Evolutionary conservation across 2,329 filamentous ascomycete genomes (phyloP), one percentile per base, ranked within the genome.

Genomic region (Lachnum nothofagi): DNA sequence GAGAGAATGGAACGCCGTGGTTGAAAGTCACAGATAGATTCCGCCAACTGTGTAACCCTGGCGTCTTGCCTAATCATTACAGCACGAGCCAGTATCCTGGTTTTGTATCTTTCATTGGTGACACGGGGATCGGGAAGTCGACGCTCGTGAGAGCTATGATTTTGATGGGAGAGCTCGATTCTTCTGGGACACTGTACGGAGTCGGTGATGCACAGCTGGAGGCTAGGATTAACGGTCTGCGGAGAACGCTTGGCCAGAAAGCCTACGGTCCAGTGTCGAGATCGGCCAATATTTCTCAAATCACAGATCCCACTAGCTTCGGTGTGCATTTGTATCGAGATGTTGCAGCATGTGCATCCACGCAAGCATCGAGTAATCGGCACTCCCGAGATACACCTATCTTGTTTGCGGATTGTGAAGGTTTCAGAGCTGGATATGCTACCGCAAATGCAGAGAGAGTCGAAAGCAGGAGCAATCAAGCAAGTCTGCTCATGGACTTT

Each of bases 81-180:
- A 48, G 45, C 29, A 16, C 35, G 25, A 48, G 39, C 17, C 54
- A 57, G 10, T 60, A 51, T 25, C 58, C 58, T 19, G 53, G 55
- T 20, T 58, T 60, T 39, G 55, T 59, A 6, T 60, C 58, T 1
- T 60, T 60, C 31, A 49, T 60, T 4, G 58, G 58, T 8, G 51
- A 54, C 35, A 60, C 58, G 7, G 48, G 46, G 4, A 44, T 43
- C 24, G 58, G 58, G 4, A 60, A 60, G 45, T 60, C 58, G 8
- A 59, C 52, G 2, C 41, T 60, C 19, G 44, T 57, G 14, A 44
- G 56, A 17, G 56, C 57, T 3, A 60, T 59, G 55, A 46, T 59
- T 19, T 24, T 59, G 27, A 51, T 57, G 29, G 56, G 56, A 2
- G 16, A 33, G 48, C 12, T 47, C 25, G 40, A 54, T 29, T 33